Base-by-base conservation (phyloP, 345 rosid species). In the Populus pruinosa region DNA sequence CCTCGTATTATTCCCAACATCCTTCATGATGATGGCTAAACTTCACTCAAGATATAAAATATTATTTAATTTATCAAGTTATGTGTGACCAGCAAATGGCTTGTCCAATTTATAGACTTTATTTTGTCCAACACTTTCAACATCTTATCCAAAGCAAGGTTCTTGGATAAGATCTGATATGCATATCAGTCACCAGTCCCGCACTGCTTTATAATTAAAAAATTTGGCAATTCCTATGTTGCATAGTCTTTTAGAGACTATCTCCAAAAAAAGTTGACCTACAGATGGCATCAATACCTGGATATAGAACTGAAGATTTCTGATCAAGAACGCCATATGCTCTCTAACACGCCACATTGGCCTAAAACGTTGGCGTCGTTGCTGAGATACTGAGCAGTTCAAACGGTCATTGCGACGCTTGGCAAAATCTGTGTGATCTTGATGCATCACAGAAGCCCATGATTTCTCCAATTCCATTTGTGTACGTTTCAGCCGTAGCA, bases 401-500 rank as follows among this genome's bases (percentile, higher is more conserved):
- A 76, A 71, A 70, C 79, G 80, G 44, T 88, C 92, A 82, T 87
- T 88, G n/a, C 86, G 89, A 73, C 80, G 94, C 84, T 82, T 87
- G 79, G 93, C 87, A 87, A 90, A 88, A 87, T 92, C 92, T 74
- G 87, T 82, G 85, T 91, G 97, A 82, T 91, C 98, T 85, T 95
- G 98, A 82, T 93, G 96, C 99, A 92, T 95, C 81, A 89, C 98
- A 81, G 97, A 90, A 29, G 97, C 99, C 99, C 99, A 95, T 81
- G 97, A 93, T 83, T 95, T 95, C 84, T 95, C 99, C 88, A 95
- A 83, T 82, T 95, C 99, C 97, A 95, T 90, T 82, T 93, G 99
- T 36, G 99, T 91, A 80, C 97, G 87, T 78, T 93, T 93, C 56
- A 95, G 94, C 80, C 93, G 87, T 83, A 95, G 82, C 85, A 95